A percentile compares a stretch with the other conserved stretches of the same genome.
Evolutionary conservation across 1,284 basidiomycete species (phyloP).

Genomic region (Agroathelia rolfsii): DNA sequence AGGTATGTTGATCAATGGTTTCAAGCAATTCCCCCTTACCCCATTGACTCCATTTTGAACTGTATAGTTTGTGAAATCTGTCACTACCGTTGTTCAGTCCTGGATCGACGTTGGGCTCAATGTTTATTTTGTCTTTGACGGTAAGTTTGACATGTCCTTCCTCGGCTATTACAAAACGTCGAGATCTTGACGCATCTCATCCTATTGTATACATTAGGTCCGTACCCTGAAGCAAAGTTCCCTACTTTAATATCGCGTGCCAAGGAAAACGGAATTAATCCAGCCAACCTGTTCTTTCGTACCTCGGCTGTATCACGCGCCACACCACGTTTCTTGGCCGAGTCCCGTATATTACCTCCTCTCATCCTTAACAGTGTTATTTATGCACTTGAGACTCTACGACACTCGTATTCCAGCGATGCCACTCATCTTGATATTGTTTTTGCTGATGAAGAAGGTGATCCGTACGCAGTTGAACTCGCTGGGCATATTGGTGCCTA

Average conservation of each 20-base stretch:
- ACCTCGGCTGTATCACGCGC: conserved; percentile 67
- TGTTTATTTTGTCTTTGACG: conserved; percentile 87
- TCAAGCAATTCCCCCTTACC: too few relatives aligned
- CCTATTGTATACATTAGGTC: conserved; percentile 35
- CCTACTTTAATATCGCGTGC: conserved; percentile 55
- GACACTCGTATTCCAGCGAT: conserved; percentile 23
- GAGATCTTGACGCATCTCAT: conserved; percentile 3
- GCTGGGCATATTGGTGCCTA: conserved; percentile 69
- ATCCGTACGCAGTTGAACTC: conserved; percentile 77
- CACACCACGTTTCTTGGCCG: conserved; percentile 58
- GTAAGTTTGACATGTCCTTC: conserved; percentile 34
- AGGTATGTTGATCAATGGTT: too few relatives aligned
- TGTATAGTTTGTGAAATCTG: conserved; percentile 43
- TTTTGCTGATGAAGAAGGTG: conserved; percentile 80
- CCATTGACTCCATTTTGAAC: too few relatives aligned
- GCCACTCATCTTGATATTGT: conserved; percentile 36
- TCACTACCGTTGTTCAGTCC: conserved; percentile 46
- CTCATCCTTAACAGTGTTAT: conserved; percentile 56
- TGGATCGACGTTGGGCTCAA: conserved; percentile 70
- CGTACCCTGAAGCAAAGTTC: conserved; percentile 68
- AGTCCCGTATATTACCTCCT: conserved; percentile 71
- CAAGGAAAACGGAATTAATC: conserved; percentile 47
- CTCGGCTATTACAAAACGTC: conserved; percentile 20
- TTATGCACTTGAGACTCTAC: conserved; percentile 41
- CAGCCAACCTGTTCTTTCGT: conserved; percentile 73